Percentiles rank a stretch among this genome's conserved stretches.
Evolutionary conservation across 441 rosid genomes (phyloP).

Genomic region (Brassica hybrid): DNA sequence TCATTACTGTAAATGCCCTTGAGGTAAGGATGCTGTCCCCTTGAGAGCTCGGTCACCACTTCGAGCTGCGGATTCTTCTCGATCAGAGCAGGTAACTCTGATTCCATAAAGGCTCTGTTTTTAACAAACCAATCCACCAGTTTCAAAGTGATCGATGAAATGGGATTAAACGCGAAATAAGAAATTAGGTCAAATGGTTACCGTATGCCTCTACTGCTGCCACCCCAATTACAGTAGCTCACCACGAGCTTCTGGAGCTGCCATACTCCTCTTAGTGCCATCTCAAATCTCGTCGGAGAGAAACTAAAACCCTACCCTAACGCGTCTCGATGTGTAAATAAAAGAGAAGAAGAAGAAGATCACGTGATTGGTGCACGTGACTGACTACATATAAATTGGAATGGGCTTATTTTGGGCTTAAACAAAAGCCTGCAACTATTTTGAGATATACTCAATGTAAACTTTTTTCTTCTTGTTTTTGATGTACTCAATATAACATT

Average conservation of each 20-base stretch:
- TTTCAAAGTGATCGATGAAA: not conserved
- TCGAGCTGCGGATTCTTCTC: conserved; percentile 81
- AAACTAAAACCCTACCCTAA: conserved; percentile 41
- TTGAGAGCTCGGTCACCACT: conserved; percentile 70
- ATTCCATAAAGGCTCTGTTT: conserved; percentile 83
- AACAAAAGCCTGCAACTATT: not conserved
- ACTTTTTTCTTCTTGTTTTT: too few species aligned
- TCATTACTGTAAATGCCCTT: conserved; percentile 73
- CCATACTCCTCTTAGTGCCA: conserved; percentile 88
- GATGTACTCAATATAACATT: too few species aligned
- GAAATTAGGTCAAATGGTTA: conserved; percentile 19
- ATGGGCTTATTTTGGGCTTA: conserved; percentile 19
- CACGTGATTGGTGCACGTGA: conserved; percentile 39
- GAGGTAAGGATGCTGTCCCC: conserved; percentile 88
- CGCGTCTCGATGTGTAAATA: not conserved
- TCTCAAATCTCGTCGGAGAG: conserved; percentile 36
- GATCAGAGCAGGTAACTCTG: conserved; percentile 64
- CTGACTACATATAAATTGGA: not conserved
- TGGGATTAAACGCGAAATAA: not conserved
- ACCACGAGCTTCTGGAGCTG: conserved; percentile 82
- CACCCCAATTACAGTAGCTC: conserved; percentile 91
- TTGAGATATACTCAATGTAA: not conserved
- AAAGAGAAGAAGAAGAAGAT: not conserved
- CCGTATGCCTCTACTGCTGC: conserved; percentile 94
- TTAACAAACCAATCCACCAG: not conserved